These are phyloP conservation scores for Eruca vesicaria DNA, from an alignment of 441 rosid species.

Conservation along the genomic window DNA sequence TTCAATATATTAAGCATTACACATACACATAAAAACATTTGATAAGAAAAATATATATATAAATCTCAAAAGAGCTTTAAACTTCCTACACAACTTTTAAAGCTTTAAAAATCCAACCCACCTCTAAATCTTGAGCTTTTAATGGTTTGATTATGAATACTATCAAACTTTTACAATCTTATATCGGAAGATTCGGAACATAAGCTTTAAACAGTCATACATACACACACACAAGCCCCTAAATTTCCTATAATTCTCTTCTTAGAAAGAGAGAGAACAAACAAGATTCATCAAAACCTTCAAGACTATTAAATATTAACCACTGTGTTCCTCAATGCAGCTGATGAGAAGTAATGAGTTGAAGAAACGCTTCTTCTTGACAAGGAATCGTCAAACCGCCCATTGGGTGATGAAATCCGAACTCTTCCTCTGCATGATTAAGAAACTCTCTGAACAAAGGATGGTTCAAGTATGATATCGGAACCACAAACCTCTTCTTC, in stretches of 20 bases:
- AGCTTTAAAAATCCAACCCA: neutral
- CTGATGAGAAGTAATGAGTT: slow-evolving; percentile 31
- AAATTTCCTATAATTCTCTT: neutral
- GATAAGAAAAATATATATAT: neutral
- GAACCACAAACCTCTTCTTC: slow-evolving; percentile 43
- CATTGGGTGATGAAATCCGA: slow-evolving; percentile 46
- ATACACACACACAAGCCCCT: slow-evolving; percentile 4
- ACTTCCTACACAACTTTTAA: neutral
- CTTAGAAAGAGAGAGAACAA: neutral
- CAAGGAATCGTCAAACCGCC: slow-evolving; percentile 53
- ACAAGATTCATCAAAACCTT: neutral
- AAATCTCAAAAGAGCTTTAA: neutral
- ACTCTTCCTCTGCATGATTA: slow-evolving; percentile 45
- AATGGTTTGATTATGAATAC: neutral
- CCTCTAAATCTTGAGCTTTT: neutral
- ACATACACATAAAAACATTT: neutral
- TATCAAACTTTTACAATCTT: neutral
- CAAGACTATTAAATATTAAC: neutral
- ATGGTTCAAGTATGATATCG: slow-evolving; percentile 42
- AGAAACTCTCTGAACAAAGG: slow-evolving; percentile 47
- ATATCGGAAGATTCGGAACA: neutral
- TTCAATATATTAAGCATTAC: neutral
- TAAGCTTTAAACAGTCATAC: slow-evolving; percentile 13
- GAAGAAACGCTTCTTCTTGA: slow-evolving; percentile 37
- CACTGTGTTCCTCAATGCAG: slow-evolving; percentile 19